Percentiles rank a stretch among this genome's conserved stretches.
Conservation (phyloP, 495 filamentous ascomycete species). For the Penicillium herquei region DNA sequence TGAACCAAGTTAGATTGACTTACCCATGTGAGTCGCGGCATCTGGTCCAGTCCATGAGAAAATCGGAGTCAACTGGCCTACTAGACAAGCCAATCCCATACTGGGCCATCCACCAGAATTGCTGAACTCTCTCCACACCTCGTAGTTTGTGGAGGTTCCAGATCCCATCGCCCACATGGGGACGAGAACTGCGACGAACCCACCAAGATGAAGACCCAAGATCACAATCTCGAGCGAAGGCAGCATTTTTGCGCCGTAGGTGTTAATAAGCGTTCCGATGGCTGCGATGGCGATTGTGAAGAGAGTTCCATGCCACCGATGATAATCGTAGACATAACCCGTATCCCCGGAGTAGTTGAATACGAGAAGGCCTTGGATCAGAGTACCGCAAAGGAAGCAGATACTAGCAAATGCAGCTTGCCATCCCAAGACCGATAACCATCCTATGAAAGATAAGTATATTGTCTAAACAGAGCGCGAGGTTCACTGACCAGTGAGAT, state of each 20-base stretch:
- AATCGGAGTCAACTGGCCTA: slow-evolving; percentile 41
- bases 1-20: background rate
- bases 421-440: slow-evolving; percentile 51
- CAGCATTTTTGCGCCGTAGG: slow-evolving; percentile 33
- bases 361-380: slow-evolving; percentile 48
- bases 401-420: slow-evolving; percentile 36
- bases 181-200: slow-evolving; percentile 51
- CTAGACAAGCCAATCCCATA: slow-evolving; percentile 39
- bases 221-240: slow-evolving; percentile 43
- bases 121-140: slow-evolving; percentile 46
- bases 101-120: slow-evolving; percentile 48
- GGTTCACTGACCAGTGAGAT: slow-evolving; percentile 33
- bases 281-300: slow-evolving; percentile 41
- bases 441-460: slow-evolving; percentile 27
- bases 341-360: slow-evolving; percentile 39
- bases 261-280: slow-evolving; percentile 45
- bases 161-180: slow-evolving; percentile 44
- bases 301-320: slow-evolving; percentile 42
- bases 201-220: slow-evolving; percentile 45
- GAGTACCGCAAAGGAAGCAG: slow-evolving; percentile 40
- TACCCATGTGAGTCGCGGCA: slow-evolving; percentile 39
- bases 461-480: background rate
- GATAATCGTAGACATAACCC: slow-evolving; percentile 26
- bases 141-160: slow-evolving; percentile 23
- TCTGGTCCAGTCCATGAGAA: slow-evolving; percentile 43